These are phyloP conservation scores for Diaporthe ampelina DNA, from an alignment of 2,329 filamentous ascomycete species.

Conservation along the genomic window DNA sequence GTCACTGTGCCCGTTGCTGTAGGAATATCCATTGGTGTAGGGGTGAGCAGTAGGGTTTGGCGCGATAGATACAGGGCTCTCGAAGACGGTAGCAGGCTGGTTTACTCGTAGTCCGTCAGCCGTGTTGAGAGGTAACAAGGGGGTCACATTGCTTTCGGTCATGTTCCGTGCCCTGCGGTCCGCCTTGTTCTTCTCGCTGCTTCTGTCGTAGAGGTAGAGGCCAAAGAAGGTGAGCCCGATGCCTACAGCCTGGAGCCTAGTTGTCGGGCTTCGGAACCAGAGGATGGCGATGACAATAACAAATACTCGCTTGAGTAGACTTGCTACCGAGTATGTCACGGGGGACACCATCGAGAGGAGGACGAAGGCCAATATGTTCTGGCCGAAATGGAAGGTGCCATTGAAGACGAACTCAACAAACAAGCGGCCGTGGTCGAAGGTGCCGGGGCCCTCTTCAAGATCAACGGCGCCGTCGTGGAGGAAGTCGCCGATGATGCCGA, in stretches of 20 bases:
- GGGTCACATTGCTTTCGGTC: constrained; percentile 62
- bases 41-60: constrained; percentile 49
- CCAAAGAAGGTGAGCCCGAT: constrained; percentile 92
- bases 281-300: constrained; percentile 95
- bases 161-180: constrained; percentile 84
- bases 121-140: constrained; percentile 77
- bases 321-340: constrained; percentile 97
- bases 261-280: constrained; percentile 95
- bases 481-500: constrained; percentile 82
- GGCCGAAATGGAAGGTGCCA: constrained; percentile 94
- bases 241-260: constrained; percentile 83
- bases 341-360: constrained; percentile 94
- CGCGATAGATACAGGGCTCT: constrained; percentile 50
- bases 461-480: constrained; percentile 84
- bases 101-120: constrained; percentile 53
- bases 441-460: constrained; percentile 70
- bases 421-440: constrained; percentile 81
- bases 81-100: constrained; percentile 53
- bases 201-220: constrained; percentile 95
- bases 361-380: constrained; percentile 95
- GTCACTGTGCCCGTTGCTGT: constrained; percentile 53
- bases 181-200: constrained; percentile 87
- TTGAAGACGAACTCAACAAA: constrained; percentile 95
- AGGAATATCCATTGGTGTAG: constrained; percentile 62
- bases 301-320: constrained; percentile 95